Conservation (phyloP, 2,329 filamentous ascomycete species). For the Beauveria scarabaeidicola region DNA sequence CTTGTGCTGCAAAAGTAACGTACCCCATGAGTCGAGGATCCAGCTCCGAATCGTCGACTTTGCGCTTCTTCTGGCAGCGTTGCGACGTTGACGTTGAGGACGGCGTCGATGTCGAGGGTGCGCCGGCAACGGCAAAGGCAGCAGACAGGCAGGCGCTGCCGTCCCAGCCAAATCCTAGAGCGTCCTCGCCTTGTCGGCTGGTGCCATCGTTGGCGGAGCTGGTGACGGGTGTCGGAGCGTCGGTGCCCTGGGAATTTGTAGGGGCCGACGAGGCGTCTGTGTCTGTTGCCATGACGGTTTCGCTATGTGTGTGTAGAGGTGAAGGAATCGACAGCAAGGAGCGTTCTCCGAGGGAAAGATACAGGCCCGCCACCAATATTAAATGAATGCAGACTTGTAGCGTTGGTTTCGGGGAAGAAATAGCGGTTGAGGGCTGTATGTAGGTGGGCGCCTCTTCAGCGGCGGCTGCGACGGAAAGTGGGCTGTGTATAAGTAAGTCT, state of each 20-base stretch:
- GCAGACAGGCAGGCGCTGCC: constrained; percentile 1
- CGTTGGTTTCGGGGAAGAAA: not conserved
- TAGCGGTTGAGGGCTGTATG: not conserved
- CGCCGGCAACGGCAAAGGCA: not conserved
- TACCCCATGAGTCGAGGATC: constrained; percentile 8
- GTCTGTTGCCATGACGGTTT: constrained; percentile 8
- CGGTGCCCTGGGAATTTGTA: constrained; percentile 7
- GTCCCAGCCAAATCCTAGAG: constrained; percentile 10
- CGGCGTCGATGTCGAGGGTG: not conserved
- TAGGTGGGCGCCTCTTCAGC: not conserved
- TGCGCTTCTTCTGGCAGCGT: constrained; percentile 8
- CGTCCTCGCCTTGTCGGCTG: constrained; percentile 8
- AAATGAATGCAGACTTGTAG: not conserved
- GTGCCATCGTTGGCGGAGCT: constrained; percentile 7
- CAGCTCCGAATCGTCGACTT: constrained; percentile 4
- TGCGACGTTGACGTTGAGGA: not conserved
- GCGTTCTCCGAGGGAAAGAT: not conserved
- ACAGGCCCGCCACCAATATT: not conserved
- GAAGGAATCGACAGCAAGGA: not conserved
- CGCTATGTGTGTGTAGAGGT: not conserved
- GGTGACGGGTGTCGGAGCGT: constrained; percentile 11
- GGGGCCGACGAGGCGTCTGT: constrained; percentile 10
- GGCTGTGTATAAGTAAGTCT: constrained; percentile 6
- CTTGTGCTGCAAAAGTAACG: not conserved
- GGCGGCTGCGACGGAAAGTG: constrained; percentile 7